Evolutionary conservation across 2,329 filamentous ascomycete genomes (phyloP).

Genomic region (Sarocladium brachiariae): DNA sequence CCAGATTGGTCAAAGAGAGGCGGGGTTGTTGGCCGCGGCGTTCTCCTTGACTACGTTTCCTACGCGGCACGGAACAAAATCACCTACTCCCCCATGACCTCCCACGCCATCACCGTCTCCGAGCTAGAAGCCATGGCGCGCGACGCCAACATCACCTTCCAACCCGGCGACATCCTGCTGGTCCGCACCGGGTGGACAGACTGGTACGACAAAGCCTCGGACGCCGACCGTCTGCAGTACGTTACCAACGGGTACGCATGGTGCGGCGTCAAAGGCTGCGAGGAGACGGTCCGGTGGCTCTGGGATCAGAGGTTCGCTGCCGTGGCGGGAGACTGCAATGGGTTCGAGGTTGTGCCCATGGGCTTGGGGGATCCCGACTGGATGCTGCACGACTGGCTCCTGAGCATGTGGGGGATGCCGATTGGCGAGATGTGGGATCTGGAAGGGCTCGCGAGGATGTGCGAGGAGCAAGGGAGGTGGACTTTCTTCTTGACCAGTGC

Average conservation of each 20-base stretch:
- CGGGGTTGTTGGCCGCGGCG: constrained; percentile 35
- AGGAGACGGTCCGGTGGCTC: constrained; percentile 56
- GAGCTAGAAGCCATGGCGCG: constrained; percentile 36
- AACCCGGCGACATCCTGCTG: constrained; percentile 59
- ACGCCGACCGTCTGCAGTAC: neutral
- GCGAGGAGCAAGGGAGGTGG: constrained; percentile 7
- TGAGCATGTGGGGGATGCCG: constrained; percentile 8
- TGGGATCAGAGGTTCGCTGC: constrained; percentile 64
- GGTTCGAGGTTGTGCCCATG: constrained; percentile 56
- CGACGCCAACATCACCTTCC: constrained; percentile 56
- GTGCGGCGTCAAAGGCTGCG: constrained; percentile 36
- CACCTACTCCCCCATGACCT: constrained; percentile 19
- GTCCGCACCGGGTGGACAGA: constrained; percentile 58
- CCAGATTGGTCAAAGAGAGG: constrained; percentile 11
- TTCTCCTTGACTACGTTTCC: constrained; percentile 47
- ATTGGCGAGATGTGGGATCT: constrained; percentile 12
- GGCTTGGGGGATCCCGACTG: neutral
- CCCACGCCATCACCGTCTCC: constrained; percentile 6
- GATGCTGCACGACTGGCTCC: constrained; percentile 7
- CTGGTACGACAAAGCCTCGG: constrained; percentile 1
- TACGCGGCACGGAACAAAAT: constrained; percentile 43
- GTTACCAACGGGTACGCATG: constrained; percentile 1
- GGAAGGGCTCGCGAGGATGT: constrained; percentile 4
- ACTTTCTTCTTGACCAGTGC: constrained; percentile 10
- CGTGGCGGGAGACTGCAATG: constrained; percentile 55